phyloP scores from a whole-genome alignment of 2,329 filamentous ascomycete species.

The Aspergillus sergii region DNA sequence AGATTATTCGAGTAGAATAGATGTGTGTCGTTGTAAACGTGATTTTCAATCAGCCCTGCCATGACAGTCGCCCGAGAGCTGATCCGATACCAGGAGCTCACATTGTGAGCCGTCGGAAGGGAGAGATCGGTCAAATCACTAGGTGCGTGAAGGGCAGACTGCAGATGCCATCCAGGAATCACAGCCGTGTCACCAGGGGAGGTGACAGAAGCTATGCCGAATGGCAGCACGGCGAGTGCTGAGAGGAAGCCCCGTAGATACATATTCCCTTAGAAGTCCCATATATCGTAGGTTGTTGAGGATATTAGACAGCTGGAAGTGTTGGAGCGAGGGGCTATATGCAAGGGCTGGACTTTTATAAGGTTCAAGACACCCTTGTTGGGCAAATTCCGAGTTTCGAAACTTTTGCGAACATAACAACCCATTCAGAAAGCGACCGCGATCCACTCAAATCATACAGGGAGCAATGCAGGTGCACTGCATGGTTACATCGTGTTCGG shows the following conservation, averaged over 20 bases:
- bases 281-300: background rate
- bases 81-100: constrained; percentile 56
- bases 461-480: background rate
- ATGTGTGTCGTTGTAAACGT: constrained; percentile 55
- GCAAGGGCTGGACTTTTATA: background rate
- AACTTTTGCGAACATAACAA: background rate
- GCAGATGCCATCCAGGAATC: constrained; percentile 53
- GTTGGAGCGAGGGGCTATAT: background rate
- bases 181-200: constrained; percentile 27
- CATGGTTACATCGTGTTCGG: constrained; percentile 8
- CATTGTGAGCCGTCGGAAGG: constrained; percentile 45
- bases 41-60: constrained; percentile 57
- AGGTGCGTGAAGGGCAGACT: constrained; percentile 46
- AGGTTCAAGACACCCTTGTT: background rate
- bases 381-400: background rate
- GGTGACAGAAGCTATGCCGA: constrained; percentile 18
- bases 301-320: background rate
- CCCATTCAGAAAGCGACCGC: too few relatives aligned
- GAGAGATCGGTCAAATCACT: constrained; percentile 46
- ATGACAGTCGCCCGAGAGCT: constrained; percentile 58
- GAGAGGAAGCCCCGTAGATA: background rate
- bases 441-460: too few relatives aligned
- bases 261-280: background rate
- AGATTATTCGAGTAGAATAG: constrained; percentile 61
- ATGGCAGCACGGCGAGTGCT: background rate